Evolutionary conservation across 2,329 filamentous ascomycete species (phyloP).

Genomic region (Alternaria hordeiaustralica): DNA sequence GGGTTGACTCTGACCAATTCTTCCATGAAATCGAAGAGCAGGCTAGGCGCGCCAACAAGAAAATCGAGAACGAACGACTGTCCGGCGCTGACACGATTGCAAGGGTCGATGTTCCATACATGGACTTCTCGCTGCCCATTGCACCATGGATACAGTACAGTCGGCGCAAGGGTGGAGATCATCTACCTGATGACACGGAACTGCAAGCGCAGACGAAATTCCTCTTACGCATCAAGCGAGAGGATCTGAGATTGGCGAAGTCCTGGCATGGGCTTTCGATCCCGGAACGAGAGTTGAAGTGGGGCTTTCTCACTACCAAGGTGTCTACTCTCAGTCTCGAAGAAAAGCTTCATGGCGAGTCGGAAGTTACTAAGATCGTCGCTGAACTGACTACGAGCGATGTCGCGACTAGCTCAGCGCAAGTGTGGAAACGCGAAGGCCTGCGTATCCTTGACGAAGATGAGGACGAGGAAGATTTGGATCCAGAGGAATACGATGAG

Average conservation of each 20-base stretch:
- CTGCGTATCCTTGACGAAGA: conserved; percentile 56
- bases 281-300: conserved; percentile 52
- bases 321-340: conserved; percentile 47
- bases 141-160: conserved; percentile 57
- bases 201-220: conserved; percentile 41
- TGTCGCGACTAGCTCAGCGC: conserved; percentile 48
- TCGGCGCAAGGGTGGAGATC: conserved; percentile 11
- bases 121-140: conserved; percentile 52
- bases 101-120: conserved; percentile 56
- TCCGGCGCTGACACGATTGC: conserved; percentile 55
- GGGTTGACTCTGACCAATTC: conserved; percentile 39
- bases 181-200: conserved; percentile 23
- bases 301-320: conserved; percentile 57
- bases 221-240: conserved; percentile 44
- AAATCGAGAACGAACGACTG: conserved; percentile 54
- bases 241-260: conserved; percentile 33
- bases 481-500: conserved; percentile 25
- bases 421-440: conserved; percentile 58
- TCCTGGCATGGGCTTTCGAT: conserved; percentile 53
- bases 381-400: conserved; percentile 39
- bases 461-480: conserved; percentile 41
- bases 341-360: conserved; percentile 51
- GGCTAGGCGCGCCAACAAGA: conserved; percentile 44
- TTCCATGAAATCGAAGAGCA: conserved; percentile 45
- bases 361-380: conserved; percentile 47